Evolutionary conservation across 495 filamentous ascomycete species (phyloP).

Genomic region (Annulohypoxylon maeteangense): DNA sequence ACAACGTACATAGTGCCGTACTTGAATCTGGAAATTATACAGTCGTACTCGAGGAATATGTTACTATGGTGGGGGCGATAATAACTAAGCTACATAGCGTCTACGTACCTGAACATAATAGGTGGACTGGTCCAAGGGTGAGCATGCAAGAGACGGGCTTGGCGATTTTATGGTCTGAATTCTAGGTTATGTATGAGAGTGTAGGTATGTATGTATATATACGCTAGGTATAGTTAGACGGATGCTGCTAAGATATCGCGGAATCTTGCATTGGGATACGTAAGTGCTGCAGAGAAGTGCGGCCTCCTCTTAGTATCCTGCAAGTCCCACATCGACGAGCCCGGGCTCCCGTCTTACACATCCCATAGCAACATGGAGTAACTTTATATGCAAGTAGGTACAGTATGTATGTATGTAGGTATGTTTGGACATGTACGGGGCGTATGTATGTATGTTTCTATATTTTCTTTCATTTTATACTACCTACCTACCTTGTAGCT

Average conservation of each 20-base stretch:
- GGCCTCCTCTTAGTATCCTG: slow-evolving; percentile 40
- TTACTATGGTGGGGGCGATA: slow-evolving; percentile 29
- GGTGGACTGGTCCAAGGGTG: slow-evolving; percentile 24
- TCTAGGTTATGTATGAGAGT: slow-evolving; percentile 44
- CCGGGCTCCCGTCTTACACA: slow-evolving; percentile 40
- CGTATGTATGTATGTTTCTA: not conserved
- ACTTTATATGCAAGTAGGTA: slow-evolving; percentile 6
- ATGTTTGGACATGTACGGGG: not conserved
- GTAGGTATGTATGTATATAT: slow-evolving; percentile 8
- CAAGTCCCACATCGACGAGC: slow-evolving; percentile 39
- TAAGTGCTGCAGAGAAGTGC: slow-evolving; percentile 44
- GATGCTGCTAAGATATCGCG: slow-evolving; percentile 43
- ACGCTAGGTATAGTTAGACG: not conserved
- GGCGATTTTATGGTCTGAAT: slow-evolving; percentile 39
- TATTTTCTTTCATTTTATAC: too few species aligned
- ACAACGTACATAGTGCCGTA: slow-evolving; percentile 9
- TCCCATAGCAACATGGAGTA: not conserved
- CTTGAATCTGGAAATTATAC: slow-evolving; percentile 10
- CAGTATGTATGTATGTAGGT: not conserved
- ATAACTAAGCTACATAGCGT: slow-evolving; percentile 30
- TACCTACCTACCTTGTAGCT: too few species aligned
- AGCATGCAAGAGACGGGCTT: slow-evolving; percentile 47
- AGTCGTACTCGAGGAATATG: slow-evolving; percentile 27
- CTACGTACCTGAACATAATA: slow-evolving; percentile 34
- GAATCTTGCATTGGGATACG: slow-evolving; percentile 50